Conservation (phyloP, 495 filamentous ascomycete species). For the Lasiosphaeriaceae sp. region DNA sequence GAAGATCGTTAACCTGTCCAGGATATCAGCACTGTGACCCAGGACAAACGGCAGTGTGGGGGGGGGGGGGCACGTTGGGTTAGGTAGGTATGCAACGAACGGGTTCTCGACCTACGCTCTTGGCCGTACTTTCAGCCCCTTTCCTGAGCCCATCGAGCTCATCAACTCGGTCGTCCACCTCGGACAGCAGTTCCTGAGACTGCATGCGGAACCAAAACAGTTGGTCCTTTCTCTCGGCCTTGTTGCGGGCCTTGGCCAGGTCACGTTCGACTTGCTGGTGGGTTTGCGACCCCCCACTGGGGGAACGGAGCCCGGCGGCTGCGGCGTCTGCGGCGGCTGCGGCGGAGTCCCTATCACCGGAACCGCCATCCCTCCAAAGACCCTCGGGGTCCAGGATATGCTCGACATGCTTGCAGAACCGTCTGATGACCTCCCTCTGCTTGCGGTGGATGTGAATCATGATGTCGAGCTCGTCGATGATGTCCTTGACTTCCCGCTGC, state of each 20-base stretch:
- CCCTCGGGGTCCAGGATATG: constrained; percentile 25
- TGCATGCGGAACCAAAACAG: constrained; percentile 20
- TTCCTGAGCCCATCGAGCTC: constrained; percentile 23
- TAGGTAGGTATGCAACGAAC: no score
- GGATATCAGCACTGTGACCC: no score
- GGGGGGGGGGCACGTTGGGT: no score
- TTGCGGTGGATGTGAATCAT: constrained; percentile 57
- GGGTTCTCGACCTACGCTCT: constrained; percentile 21
- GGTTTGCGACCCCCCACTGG: no score
- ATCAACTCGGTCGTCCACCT: constrained; percentile 9
- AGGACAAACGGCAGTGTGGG: no score
- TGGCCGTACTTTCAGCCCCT: constrained; percentile 17
- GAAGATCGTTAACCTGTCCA: constrained; percentile 43
- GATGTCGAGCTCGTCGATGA: constrained; percentile 70
- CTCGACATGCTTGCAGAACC: constrained; percentile 55
- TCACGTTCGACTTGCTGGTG: not conserved
- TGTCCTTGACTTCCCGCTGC: constrained; percentile 64
- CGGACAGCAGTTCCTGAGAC: constrained; percentile 13
- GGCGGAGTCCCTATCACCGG: no score
- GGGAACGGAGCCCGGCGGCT: no score
- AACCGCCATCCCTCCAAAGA: constrained; percentile 8
- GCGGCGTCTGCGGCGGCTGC: no score
- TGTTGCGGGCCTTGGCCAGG: constrained; percentile 6
- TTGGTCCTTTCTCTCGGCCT: constrained; percentile 10
- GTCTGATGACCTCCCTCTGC: constrained; percentile 54